Base-by-base conservation (phyloP, 1,284 basidiomycete genomes). In the Ceratobasidium sp. region DNA sequence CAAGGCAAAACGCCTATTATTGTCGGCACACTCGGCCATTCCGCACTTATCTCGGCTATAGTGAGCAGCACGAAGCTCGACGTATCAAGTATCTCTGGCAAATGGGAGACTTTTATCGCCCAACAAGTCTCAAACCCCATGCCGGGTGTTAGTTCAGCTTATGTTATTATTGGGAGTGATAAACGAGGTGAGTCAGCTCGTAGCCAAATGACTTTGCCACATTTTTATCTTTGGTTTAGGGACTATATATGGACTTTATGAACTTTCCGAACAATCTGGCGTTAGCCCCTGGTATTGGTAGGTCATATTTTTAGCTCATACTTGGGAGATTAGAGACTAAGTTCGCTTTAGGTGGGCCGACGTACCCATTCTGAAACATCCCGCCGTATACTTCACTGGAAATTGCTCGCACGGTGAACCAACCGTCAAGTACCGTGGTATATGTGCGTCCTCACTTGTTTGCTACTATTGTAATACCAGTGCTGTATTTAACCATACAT, bases 361-460 rank as follows among this genome's bases (percentile, higher is more conserved):
- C 66, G 79, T 92, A 15, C 91, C 91, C 7, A 86, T 87, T 1
- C 88, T 87, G 10, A 85, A 85, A 52, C 87, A 91, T 61, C 79
- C 86, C 1, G 82, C 88, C 79, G 87, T 91, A 59, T 81, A 86
- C 1, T 82, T 87, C 10, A 81, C 83, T 23, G 87, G 88, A 1
- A 50, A 66, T 2, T 91, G 91, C 82, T 85, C 88, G 13, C 92
- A 93, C 82, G 92, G 91, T 44, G 83, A 87, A 6, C 92, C 92
- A 0, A 90, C 90, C 1, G 91, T 94, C 78, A 91, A 93, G 82
- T 93, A 91, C 80, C 88, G 92, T 50, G 92, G 88, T 44, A 89
- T 91, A 70, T 92, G 67, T 80, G 40, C n/a, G 33, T 42, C 70
- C n/a, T 28, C 10, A 68, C 20, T 46, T 28, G 2, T 6, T 33